These are phyloP conservation scores for Bromus sterilis DNA, from an alignment of 176 grass and related monocot species.

Conservation along the genomic window DNA sequence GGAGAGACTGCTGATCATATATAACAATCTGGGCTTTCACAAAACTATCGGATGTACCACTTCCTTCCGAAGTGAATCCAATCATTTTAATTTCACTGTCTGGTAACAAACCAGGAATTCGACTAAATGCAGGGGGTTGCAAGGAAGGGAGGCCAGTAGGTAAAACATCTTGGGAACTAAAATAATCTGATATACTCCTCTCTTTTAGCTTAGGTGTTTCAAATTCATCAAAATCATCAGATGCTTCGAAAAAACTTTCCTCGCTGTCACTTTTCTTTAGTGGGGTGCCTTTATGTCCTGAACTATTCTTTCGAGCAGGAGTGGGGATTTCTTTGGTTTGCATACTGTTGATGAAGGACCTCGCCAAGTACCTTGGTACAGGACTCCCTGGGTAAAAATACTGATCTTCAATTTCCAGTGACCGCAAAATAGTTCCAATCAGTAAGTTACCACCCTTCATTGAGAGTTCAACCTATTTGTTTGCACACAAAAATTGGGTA, in stretches of 20 bases:
- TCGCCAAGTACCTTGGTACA: conserved; percentile 65
- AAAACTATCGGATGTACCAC: conserved; percentile 69
- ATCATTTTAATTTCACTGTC: conserved; percentile 46
- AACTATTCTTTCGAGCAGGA: conserved; percentile 32
- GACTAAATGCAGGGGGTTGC: conserved; percentile 60
- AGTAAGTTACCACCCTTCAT: conserved; percentile 71
- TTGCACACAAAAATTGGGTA: conserved; percentile 1
- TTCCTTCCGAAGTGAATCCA: conserved; percentile 37
- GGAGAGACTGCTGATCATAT: conserved; percentile 80
- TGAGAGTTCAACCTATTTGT: conserved; percentile 84
- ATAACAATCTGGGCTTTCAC: conserved; percentile 91
- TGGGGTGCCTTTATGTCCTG: conserved; percentile 19
- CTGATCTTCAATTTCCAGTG: conserved; percentile 93
- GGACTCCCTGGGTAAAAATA: conserved; percentile 50
- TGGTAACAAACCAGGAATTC: conserved; percentile 84
- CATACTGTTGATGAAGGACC: conserved; percentile 75
- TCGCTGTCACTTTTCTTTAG: conserved; percentile 79
- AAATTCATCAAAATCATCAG: conserved; percentile 83
- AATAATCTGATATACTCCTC: conserved; percentile 53
- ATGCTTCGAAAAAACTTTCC: conserved; percentile 85
- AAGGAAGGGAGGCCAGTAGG: conserved; percentile 47
- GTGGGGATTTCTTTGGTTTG: conserved; percentile 31
- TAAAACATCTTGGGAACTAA: conserved; percentile 43
- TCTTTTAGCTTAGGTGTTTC: conserved; percentile 48
- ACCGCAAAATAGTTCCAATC: conserved; percentile 87